Base-by-base conservation (phyloP, 208 protist genomes). In the Leptomonas pyrrhocoris region DNA sequence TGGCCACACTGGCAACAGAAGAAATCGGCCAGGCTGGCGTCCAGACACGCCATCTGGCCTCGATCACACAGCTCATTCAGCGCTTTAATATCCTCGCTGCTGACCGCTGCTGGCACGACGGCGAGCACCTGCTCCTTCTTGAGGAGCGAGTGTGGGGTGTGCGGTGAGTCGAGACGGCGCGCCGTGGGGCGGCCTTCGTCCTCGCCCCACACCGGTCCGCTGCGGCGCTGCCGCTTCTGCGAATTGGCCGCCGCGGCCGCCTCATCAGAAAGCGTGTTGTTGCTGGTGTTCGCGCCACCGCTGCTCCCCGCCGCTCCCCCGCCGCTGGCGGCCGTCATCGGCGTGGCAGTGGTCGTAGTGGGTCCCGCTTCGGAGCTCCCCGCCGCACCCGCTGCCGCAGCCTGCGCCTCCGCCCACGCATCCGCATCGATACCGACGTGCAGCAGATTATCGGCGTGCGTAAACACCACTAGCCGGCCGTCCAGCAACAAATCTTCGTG, bases 61-160 rank as follows among this genome's bases (percentile, higher is more conserved):
- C 74, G 58, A 19, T 86, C 74, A 1, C 92, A 69, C 0, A 94
- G 74, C 27, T 81, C 75, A 71, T 94, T 94, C 48, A 94, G 46
- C n/a, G 77, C 75, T 25, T 84, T 70, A 55, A 92, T 68, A 63
- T 90, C 89, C 19, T 76, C 73, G n/a, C 66, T 40, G 36, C 48
- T 76, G 13, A 82, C 62, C 5, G 48, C 19, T 48, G 75, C 58
- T 12, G 77, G 60, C 16, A 94, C 75, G 4, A 76, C 80, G 2
- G 73, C 79, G 25, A 94, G 79, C 51, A 81, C 78, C n/a, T 73
- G 74, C 78, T 94, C 89, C 68, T 69, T 74, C n/a, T 59, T 76
- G 0, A 76, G 23, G 43, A 57, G 43, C 2, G 62, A 57, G 53
- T 57, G 70, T 25, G 56, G 67, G 11, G 46, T 65, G 67, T 73